These are phyloP conservation scores for Saccharomyces pastorianus DNA, from an alignment of 1,139 yeast species.

Conservation along the genomic window DNA sequence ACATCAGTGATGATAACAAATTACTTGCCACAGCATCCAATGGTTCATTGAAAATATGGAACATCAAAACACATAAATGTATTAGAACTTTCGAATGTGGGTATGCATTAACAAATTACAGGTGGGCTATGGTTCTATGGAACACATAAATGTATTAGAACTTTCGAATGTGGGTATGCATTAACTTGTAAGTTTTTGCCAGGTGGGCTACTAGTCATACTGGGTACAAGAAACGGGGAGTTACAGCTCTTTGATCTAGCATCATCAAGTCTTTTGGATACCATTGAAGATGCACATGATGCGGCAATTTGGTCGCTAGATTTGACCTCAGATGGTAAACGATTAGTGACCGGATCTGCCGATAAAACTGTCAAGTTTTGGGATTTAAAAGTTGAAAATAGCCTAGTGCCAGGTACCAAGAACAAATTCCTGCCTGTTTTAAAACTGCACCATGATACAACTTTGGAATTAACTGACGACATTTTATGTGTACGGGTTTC, in stretches of 20 bases:
- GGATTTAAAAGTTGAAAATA: slow-evolving; percentile 66
- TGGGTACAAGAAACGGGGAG: slow-evolving; percentile 87
- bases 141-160: slow-evolving; percentile 68
- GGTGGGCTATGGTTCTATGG: too few relatives aligned
- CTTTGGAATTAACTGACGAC: slow-evolving; percentile 80
- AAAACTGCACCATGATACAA: slow-evolving; percentile 63
- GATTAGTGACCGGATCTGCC: slow-evolving; percentile 86
- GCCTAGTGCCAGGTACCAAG: slow-evolving; percentile 58
- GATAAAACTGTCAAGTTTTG: slow-evolving; percentile 87
- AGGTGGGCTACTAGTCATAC: slow-evolving; percentile 78
- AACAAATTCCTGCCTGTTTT: slow-evolving; percentile 44
- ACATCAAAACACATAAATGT: slow-evolving; percentile 61
- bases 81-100: slow-evolving; percentile 86
- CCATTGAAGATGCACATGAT: slow-evolving; percentile 69
- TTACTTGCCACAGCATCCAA: slow-evolving; percentile 85
- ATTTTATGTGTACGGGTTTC: slow-evolving; percentile 75
- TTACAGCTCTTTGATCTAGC: slow-evolving; percentile 82
- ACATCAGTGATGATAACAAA: slow-evolving; percentile 72
- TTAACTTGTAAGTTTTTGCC: slow-evolving; percentile 77
- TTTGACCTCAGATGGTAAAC: slow-evolving; percentile 75
- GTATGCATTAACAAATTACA: slow-evolving; percentile 76
- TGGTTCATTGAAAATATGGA: slow-evolving; percentile 86
- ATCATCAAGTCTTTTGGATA: slow-evolving; percentile 61
- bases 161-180: slow-evolving; percentile 85
- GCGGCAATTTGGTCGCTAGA: slow-evolving; percentile 92